A percentile compares a stretch with the other conserved stretches of the same genome.
These are phyloP conservation scores for Apiospora saccharicola DNA, from an alignment of 2,329 filamentous ascomycete genomes.

Conservation along the genomic window DNA sequence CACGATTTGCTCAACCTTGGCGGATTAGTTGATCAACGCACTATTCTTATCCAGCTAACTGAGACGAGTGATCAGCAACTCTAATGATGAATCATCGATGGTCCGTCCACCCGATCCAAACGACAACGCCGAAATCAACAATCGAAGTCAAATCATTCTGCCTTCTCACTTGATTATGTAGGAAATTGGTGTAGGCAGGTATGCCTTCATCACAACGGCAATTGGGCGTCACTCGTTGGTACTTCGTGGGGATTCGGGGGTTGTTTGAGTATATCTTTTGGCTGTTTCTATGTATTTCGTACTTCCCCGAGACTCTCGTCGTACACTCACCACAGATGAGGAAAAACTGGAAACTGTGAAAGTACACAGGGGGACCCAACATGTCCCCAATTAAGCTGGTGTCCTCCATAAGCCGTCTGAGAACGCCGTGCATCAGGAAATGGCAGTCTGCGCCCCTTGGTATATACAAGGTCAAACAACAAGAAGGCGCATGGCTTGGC, in stretches of 20 bases:
- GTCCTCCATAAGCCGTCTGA: background rate
- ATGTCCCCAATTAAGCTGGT: slow-evolving; percentile 7
- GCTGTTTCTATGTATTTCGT: slow-evolving; percentile 16
- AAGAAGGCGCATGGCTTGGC: background rate
- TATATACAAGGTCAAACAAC: slow-evolving; percentile 19
- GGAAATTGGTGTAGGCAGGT: background rate
- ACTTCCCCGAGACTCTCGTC: slow-evolving; percentile 4
- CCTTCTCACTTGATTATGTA: background rate
- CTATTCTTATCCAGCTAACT: background rate
- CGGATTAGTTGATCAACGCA: background rate
- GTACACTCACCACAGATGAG: background rate
- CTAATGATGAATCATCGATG: slow-evolving; percentile 7
- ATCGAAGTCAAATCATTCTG: too few relatives aligned
- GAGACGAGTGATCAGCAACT: background rate
- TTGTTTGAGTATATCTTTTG: slow-evolving; percentile 19
- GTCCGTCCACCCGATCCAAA: background rate
- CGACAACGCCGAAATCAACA: background rate
- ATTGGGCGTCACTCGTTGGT: background rate
- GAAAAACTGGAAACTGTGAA: slow-evolving; percentile 10
- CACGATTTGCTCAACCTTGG: too few relatives aligned
- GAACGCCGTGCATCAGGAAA: slow-evolving; percentile 16
- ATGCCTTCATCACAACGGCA: background rate
- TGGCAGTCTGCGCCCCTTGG: slow-evolving; percentile 4
- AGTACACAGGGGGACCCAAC: slow-evolving; percentile 2
- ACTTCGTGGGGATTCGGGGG: background rate